phyloP scores from a whole-genome alignment of 1,284 basidiomycete species.

The Violaceomyces palustris region DNA sequence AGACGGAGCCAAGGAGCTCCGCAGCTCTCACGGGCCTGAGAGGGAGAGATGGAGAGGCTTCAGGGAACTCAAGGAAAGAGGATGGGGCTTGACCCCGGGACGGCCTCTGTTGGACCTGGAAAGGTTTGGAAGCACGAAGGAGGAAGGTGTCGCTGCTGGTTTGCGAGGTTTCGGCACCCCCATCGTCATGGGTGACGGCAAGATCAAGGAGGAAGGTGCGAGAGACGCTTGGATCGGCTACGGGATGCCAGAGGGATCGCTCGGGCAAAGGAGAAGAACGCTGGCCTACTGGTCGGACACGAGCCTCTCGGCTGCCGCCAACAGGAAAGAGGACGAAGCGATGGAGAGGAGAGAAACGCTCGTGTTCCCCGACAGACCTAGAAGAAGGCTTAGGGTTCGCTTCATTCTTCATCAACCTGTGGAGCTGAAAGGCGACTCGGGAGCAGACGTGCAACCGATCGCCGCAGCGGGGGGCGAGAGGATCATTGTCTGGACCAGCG shows the following conservation, averaged over 20 bases:
- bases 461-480: background rate
- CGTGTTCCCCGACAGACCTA: constrained; percentile 34
- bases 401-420: constrained; percentile 14
- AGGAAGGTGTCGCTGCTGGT: constrained; percentile 3
- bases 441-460: background rate
- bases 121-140: constrained; percentile 15
- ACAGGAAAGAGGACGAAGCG: background rate
- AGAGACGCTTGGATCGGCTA: constrained; percentile 48
- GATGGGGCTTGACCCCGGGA: constrained; percentile 39
- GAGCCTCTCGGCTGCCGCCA: background rate
- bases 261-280: constrained; percentile 17
- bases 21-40: constrained; percentile 12
- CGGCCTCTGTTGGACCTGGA: constrained; percentile 39
- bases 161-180: constrained; percentile 37
- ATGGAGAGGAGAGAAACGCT: constrained; percentile 7
- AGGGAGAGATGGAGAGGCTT: constrained; percentile 29
- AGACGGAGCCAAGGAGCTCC: constrained; percentile 27
- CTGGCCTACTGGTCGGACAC: constrained; percentile 40
- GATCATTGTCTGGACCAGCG: constrained; percentile 21
- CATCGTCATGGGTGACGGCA: constrained; percentile 32
- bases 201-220: constrained; percentile 39
- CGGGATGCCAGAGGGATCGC: constrained; percentile 32
- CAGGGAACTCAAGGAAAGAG: constrained; percentile 20
- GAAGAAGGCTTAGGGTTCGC: constrained; percentile 21
- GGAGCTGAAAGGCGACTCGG: background rate